Percentiles rank a stretch among this genome's conserved stretches.
These are phyloP conservation scores for Biscogniauxia mediterranea DNA, from an alignment of 2,329 filamentous ascomycete species.

Conservation along the genomic window DNA sequence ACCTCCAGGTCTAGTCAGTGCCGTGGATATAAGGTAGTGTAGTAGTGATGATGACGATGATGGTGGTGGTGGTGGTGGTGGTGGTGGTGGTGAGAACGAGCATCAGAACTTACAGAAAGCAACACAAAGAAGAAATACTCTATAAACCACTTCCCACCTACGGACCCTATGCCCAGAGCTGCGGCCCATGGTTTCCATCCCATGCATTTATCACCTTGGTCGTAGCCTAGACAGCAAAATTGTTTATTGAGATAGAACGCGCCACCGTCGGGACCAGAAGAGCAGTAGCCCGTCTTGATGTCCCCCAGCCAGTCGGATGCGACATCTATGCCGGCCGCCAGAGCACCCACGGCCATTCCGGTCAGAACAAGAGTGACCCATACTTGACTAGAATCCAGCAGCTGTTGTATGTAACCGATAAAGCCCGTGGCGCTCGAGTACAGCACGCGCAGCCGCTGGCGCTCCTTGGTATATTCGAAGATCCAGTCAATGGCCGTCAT, in stretches of 20 bases:
- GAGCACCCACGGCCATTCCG: slow-evolving; percentile 76
- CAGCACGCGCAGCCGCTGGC: slow-evolving; percentile 79
- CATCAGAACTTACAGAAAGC: slow-evolving; percentile 65
- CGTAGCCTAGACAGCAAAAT: slow-evolving; percentile 93
- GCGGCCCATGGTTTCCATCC: slow-evolving; percentile 87
- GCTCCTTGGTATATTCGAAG: slow-evolving; percentile 96
- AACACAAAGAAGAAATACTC: slow-evolving; percentile 85
- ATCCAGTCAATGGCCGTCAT: slow-evolving; percentile 99
- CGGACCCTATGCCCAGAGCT: slow-evolving; percentile 65
- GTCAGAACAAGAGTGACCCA: slow-evolving; percentile 88
- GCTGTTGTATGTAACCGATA: slow-evolving; percentile 67
- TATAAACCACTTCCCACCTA: slow-evolving; percentile 72
- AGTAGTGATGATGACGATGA: neutral
- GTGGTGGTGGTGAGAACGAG: neutral
- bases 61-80: neutral
- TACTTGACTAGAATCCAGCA: slow-evolving; percentile 83
- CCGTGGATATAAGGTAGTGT: neutral
- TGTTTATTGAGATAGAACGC: slow-evolving; percentile 86
- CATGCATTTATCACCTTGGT: slow-evolving; percentile 75
- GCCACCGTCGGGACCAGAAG: slow-evolving; percentile 70
- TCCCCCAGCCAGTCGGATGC: slow-evolving; percentile 92
- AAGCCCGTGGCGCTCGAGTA: slow-evolving; percentile 67
- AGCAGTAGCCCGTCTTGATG: slow-evolving; percentile 86
- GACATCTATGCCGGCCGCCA: slow-evolving; percentile 88
- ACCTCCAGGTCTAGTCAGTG: slow-evolving; percentile 47